Evolutionary conservation across 2,329 filamentous ascomycete species (phyloP), one percentile per base, ranked within the genome.

Genomic region (Immersiporthe knoxdaviesiana): DNA sequence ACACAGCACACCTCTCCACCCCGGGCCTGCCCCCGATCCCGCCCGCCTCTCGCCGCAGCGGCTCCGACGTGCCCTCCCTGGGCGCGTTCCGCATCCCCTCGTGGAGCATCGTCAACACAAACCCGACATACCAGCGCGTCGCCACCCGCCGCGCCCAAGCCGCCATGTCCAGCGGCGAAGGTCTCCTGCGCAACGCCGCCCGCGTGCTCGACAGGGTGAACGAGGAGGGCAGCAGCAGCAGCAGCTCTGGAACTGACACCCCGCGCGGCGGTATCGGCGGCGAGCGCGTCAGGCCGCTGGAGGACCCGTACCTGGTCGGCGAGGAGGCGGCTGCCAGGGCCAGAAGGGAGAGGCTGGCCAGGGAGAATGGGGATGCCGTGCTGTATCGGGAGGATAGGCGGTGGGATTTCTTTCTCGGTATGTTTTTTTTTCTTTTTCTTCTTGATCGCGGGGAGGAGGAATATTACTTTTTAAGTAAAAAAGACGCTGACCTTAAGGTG

Each of bases 221-320:
- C 47, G 79, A 81, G 70, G 79, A 81, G 69, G 66, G 70, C 18
- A 64, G 39, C 44, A 44, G 39, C 32, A 63, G 63, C 56, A 59
- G 56, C 35, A 71, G 67, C 50, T 65, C 59, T 37, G 71, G 67
- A 50, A 63, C 12, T 32, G 52, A 50, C 32, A 32, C 60, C 39
- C 65, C 67, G 39, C 70, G 74, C 50, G 73, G 77, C 69, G 73
- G 65, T 47, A 73, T 77, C 69, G 73, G 65, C 50, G 67, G 65
- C 50, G 67, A 47, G 69, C 39, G 65, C 65, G 24, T 81, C 52
- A 81, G 84, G 8, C 88, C 88, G 2, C 81, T 90, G 24, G 90
- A 92, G 78, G 90, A 92, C 72, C 90, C 89, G 0, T 84, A 89
- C 68, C 80, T 92, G 12, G 90, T 92, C 1, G 90, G 90, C 44